A percentile compares a stretch with the other conserved stretches of the same genome.
Conservation (phyloP, 2,329 filamentous ascomycete species). For the Neonectria punicea region DNA sequence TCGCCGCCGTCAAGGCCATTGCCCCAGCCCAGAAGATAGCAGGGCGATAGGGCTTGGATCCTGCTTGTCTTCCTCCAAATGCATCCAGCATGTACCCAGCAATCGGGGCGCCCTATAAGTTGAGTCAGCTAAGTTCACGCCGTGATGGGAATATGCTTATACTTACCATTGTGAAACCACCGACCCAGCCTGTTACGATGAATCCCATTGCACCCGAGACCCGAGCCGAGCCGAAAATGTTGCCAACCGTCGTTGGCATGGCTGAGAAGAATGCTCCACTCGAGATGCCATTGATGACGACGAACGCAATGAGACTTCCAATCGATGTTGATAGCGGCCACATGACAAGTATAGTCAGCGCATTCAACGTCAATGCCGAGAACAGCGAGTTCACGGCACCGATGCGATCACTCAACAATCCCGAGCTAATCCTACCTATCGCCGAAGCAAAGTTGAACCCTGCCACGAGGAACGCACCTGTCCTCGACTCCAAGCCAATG, state of each 20-base stretch:
- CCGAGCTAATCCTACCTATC: constrained; percentile 62
- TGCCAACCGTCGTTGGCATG: constrained; percentile 69
- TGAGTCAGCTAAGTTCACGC: constrained; percentile 24
- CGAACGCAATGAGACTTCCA: constrained; percentile 63
- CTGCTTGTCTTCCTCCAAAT: constrained; percentile 1
- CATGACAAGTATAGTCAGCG: constrained; percentile 65
- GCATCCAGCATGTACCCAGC: constrained; percentile 11
- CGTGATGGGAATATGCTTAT: no score
- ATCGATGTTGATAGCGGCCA: constrained; percentile 67
- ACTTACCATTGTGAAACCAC: constrained; percentile 65
- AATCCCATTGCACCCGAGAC: constrained; percentile 68
- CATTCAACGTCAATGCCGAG: constrained; percentile 58
- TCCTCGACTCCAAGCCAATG: constrained; percentile 59
- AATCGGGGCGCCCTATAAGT: background rate
- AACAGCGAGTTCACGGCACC: constrained; percentile 65
- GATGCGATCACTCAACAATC: constrained; percentile 61
- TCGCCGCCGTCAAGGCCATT: constrained; percentile 2
- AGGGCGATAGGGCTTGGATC: background rate
- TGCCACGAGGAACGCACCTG: constrained; percentile 65
- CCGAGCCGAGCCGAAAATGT: constrained; percentile 63
- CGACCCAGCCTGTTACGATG: constrained; percentile 68
- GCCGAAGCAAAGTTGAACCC: constrained; percentile 69
- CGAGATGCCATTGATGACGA: constrained; percentile 65
- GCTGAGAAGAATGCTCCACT: constrained; percentile 71
- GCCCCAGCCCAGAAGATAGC: constrained; percentile 6